phyloP scores from a whole-genome alignment of 352 stramenopile species.

The Phytophthora nicotianae region DNA sequence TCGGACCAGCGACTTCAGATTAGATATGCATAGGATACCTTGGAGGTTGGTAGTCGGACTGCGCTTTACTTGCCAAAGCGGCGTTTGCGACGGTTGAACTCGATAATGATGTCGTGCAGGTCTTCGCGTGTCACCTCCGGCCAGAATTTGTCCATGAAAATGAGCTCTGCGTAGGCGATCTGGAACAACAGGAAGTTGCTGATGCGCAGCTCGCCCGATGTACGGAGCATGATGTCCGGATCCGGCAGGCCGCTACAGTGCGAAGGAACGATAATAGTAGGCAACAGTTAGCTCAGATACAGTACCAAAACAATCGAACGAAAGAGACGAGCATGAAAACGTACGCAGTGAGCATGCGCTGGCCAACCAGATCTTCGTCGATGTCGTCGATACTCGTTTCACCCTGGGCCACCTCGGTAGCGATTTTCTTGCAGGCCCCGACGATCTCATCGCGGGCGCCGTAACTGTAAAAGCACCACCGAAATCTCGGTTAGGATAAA shows the following conservation, averaged over 20 bases:
- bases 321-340: slow-evolving; percentile 22
- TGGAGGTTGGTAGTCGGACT: slow-evolving; percentile 30
- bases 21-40: slow-evolving; percentile 31
- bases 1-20: slow-evolving; percentile 13
- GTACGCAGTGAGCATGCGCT: slow-evolving; percentile 80
- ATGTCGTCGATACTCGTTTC: slow-evolving; percentile 70
- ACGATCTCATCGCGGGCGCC: slow-evolving; percentile 95
- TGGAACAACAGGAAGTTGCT: slow-evolving; percentile 98
- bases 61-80: slow-evolving; percentile 90
- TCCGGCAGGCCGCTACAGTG: slow-evolving; percentile 80
- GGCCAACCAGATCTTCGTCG: slow-evolving; percentile 73
- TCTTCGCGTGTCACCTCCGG: slow-evolving; percentile 92
- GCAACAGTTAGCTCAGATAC: slow-evolving; percentile 12
- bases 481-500: slow-evolving; percentile 9
- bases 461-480: slow-evolving; percentile 74
- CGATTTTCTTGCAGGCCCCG: slow-evolving; percentile 88
- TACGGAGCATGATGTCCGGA: slow-evolving; percentile 95
- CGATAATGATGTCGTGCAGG: slow-evolving; percentile 75
- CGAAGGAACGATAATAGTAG: slow-evolving; percentile 8
- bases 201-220: slow-evolving; percentile 93
- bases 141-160: slow-evolving; percentile 96
- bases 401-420: slow-evolving; percentile 78
- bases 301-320: slow-evolving; percentile 10
- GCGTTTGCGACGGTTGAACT: slow-evolving; percentile 86
- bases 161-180: slow-evolving; percentile 94